These are phyloP conservation scores for Ganoderma resinaceum DNA, from an alignment of 1,284 basidiomycete species.

Conservation along the genomic window DNA sequence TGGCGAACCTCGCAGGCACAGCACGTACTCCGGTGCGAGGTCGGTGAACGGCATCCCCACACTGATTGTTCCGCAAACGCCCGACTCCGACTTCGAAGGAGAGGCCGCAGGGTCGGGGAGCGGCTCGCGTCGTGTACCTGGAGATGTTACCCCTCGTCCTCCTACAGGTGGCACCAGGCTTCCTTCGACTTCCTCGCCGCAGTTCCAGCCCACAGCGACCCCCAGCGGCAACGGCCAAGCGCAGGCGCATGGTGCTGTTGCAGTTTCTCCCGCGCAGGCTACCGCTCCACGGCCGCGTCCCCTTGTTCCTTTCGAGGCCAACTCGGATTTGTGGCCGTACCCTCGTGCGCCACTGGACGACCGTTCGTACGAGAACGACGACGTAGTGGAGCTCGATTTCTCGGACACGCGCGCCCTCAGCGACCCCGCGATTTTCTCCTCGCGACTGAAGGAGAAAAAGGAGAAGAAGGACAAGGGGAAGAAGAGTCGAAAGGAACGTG, in stretches of 20 bases:
- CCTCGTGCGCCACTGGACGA: constrained; percentile 51
- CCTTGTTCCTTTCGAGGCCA: constrained; percentile 63
- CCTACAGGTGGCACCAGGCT: constrained; percentile 44
- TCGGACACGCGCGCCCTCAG: constrained; percentile 72
- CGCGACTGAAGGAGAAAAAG: constrained; percentile 43
- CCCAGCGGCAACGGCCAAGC: constrained; percentile 15
- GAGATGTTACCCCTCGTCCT: constrained; percentile 59
- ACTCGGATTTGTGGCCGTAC: constrained; percentile 73
- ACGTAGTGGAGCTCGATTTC: constrained; percentile 74
- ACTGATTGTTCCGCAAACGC: constrained; percentile 25
- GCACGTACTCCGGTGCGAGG: neutral
- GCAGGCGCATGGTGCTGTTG: neutral
- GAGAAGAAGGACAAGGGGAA: constrained; percentile 40
- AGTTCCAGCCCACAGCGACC: constrained; percentile 19
- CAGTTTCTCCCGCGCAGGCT: neutral
- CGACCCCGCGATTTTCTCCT: constrained; percentile 60
- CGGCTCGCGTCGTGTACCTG: constrained; percentile 39
- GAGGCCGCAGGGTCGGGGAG: constrained; percentile 18
- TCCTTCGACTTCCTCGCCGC: constrained; percentile 26
- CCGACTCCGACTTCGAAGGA: constrained; percentile 20
- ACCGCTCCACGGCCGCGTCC: constrained; percentile 31
- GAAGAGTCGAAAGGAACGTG: constrained; percentile 45
- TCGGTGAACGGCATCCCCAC: constrained; percentile 31
- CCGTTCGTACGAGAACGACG: constrained; percentile 47
- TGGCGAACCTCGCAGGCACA: constrained; percentile 49